Evolutionary conservation across 495 filamentous ascomycete genomes (phyloP).

Genomic region (Penicillium lividum): DNA sequence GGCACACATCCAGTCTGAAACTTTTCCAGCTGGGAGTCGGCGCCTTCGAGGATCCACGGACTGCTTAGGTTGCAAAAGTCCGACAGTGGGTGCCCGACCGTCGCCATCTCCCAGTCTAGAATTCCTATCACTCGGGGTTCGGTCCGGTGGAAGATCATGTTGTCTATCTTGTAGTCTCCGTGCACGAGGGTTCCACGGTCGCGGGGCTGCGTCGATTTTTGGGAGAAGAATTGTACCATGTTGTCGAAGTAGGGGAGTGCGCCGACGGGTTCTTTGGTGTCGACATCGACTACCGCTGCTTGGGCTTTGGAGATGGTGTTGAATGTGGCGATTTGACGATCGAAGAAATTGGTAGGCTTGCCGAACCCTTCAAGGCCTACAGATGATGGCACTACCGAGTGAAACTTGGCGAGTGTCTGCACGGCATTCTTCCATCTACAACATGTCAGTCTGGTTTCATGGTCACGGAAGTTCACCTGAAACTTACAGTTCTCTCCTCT

Average conservation of each 20-base stretch:
- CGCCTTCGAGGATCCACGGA: slow-evolving; percentile 61
- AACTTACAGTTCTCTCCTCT: slow-evolving; percentile 68
- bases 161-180: slow-evolving; percentile 98
- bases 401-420: slow-evolving; percentile 80
- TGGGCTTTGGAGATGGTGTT: slow-evolving; percentile 74
- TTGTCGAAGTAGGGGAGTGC: slow-evolving; percentile 79
- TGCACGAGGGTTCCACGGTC: slow-evolving; percentile 83
- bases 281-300: slow-evolving; percentile 70
- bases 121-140: slow-evolving; percentile 90
- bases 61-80: slow-evolving; percentile 80
- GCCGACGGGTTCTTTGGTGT: slow-evolving; percentile 74
- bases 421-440: slow-evolving; percentile 80
- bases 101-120: slow-evolving; percentile 97
- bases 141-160: slow-evolving; percentile 88
- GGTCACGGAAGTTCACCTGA: neutral
- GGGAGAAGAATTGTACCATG: slow-evolving; percentile 76
- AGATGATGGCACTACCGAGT: slow-evolving; percentile 65
- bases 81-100: slow-evolving; percentile 88
- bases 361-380: slow-evolving; percentile 74
- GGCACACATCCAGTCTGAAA: slow-evolving; percentile 64
- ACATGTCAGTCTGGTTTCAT: slow-evolving; percentile 1
- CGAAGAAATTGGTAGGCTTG: slow-evolving; percentile 76
- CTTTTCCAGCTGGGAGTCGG: slow-evolving; percentile 34
- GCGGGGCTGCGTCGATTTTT: slow-evolving; percentile 63
- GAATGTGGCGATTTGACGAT: slow-evolving; percentile 82